These are phyloP conservation scores for Daedaleopsis sinensis DNA, from an alignment of 768 basidiomycete genomes.

Conservation along the genomic window DNA sequence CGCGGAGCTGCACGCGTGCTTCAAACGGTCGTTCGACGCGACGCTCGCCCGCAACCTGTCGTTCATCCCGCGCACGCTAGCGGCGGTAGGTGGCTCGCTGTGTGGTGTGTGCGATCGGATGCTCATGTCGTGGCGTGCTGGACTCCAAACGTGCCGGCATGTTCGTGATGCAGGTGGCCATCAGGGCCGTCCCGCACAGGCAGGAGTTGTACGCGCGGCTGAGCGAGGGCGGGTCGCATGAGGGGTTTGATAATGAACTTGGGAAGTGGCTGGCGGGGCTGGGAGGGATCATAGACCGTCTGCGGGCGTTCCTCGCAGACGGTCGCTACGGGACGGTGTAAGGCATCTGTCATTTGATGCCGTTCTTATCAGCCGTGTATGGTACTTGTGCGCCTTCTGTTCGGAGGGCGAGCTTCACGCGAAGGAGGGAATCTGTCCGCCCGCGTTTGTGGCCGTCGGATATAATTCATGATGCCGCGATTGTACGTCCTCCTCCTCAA, in stretches of 20 bases:
- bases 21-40: conserved; percentile 70
- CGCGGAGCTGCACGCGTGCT: conserved; percentile 65
- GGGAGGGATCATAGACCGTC: conserved; percentile 50
- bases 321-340: conserved; percentile 57
- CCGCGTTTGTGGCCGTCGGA: conserved; percentile 11
- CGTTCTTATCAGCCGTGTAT: conserved; percentile 15
- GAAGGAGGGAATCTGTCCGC: conserved; percentile 4
- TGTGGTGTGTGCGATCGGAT: neutral
- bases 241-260: conserved; percentile 58
- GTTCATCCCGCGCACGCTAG: conserved; percentile 66
- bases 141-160: neutral
- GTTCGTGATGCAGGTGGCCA: conserved; percentile 32
- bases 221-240: conserved; percentile 57
- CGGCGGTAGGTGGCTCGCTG: conserved; percentile 46
- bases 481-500: too few species aligned
- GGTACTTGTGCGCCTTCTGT: conserved; percentile 12
- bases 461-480: conserved; percentile 22
- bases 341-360: conserved; percentile 12
- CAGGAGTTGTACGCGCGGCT: conserved; percentile 64
- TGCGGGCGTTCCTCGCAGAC: conserved; percentile 56
- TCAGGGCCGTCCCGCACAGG: conserved; percentile 61
- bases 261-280: conserved; percentile 63
- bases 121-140: neutral
- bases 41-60: conserved; percentile 69
- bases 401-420: conserved; percentile 11